Conservation (phyloP, 2,329 filamentous ascomycete genomes). For the Aspergillus carbonarius region DNA sequence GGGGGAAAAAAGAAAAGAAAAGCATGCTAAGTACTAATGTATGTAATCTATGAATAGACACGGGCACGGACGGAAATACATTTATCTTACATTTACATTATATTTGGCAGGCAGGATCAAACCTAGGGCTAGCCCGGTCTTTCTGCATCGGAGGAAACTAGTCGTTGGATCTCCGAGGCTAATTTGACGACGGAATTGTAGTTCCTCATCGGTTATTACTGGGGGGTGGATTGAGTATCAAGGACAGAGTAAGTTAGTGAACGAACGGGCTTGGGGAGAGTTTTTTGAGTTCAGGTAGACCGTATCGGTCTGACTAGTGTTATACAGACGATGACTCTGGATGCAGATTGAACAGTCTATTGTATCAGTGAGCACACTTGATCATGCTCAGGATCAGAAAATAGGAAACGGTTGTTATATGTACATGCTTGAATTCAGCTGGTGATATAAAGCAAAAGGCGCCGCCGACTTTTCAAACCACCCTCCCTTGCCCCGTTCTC, state of each 20-base stretch:
- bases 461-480: conserved; percentile 9
- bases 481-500: conserved; percentile 8
- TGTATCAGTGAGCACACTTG: neutral
- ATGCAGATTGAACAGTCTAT: neutral
- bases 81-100: neutral
- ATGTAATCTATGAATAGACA: neutral
- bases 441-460: conserved; percentile 2
- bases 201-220: neutral
- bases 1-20: neutral
- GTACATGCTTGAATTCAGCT: conserved; percentile 9
- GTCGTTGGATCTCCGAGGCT: neutral
- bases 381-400: neutral
- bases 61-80: neutral
- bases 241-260: too few species aligned
- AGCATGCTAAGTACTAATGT: neutral
- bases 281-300: neutral
- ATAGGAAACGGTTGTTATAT: conserved; percentile 4
- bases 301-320: neutral
- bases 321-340: neutral
- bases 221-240: neutral
- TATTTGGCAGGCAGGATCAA: neutral
- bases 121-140: neutral
- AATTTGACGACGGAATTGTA: neutral
- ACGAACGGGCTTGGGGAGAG: neutral
- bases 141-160: neutral